A percentile compares a stretch with the other conserved stretches of the same genome.
Evolutionary conservation across 2,329 filamentous ascomycete species (phyloP).

Genomic region (Stachybotrys echinatus): DNA sequence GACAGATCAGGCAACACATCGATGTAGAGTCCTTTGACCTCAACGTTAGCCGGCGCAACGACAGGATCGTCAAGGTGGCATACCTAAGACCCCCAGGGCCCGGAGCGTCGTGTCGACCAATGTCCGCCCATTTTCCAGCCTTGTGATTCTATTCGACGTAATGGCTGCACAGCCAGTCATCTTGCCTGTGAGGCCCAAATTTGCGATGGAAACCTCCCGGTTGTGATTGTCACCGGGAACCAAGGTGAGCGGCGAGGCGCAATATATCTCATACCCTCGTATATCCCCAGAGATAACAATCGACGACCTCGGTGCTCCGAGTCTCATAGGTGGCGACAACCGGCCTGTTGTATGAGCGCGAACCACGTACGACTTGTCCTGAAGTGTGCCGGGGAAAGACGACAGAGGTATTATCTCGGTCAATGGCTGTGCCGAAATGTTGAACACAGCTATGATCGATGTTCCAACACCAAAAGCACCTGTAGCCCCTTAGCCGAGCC

Average conservation of each 20-base stretch:
- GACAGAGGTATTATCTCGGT: conserved; percentile 66
- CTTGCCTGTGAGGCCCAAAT: conserved; percentile 75
- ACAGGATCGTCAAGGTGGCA: conserved; percentile 14
- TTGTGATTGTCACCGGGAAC: conserved; percentile 39
- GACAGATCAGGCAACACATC: conserved; percentile 58
- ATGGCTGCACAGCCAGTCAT: conserved; percentile 87
- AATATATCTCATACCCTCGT: conserved; percentile 75
- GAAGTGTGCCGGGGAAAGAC: conserved; percentile 59
- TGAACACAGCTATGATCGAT: conserved; percentile 80
- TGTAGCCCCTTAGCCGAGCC: conserved; percentile 11
- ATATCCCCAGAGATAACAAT: conserved; percentile 58
- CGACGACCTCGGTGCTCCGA: conserved; percentile 40
- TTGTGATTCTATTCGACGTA: conserved; percentile 52
- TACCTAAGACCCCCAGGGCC: conserved; percentile 70
- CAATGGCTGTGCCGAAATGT: conserved; percentile 58
- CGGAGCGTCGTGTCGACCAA: conserved; percentile 67
- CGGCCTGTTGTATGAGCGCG: conserved; percentile 64
- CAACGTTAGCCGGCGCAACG: background rate
- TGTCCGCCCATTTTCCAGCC: conserved; percentile 52
- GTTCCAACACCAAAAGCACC: conserved; percentile 59
- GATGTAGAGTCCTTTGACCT: conserved; percentile 61
- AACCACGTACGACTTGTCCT: conserved; percentile 60
- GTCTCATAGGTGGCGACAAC: conserved; percentile 47
- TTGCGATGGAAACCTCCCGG: conserved; percentile 49
- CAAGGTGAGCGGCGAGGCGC: conserved; percentile 60